A percentile compares a stretch with the other conserved stretches of the same genome.
Evolutionary conservation across 805 yeast species (phyloP).

Genomic region (Groenewaldozyma salmanticensis): DNA sequence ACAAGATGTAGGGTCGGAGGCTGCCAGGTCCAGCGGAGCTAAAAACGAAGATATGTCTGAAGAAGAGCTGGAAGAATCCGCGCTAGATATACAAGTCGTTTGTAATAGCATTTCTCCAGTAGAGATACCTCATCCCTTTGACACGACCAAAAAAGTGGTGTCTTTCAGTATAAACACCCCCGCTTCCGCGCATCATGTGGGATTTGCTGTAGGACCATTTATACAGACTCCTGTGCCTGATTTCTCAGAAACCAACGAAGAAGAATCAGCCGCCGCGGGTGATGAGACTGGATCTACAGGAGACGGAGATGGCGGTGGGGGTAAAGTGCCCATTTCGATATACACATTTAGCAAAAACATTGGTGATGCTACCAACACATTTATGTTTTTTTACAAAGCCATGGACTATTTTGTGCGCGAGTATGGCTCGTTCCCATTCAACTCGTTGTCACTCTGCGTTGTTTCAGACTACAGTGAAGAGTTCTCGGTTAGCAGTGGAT

Average conservation of each 20-base stretch:
- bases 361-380: slow-evolving; percentile 55
- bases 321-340: slow-evolving; percentile 45
- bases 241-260: slow-evolving; percentile 28
- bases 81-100: slow-evolving; percentile 31
- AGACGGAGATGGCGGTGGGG: slow-evolving; percentile 6
- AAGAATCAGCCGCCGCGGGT: slow-evolving; percentile 13
- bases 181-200: slow-evolving; percentile 86
- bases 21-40: slow-evolving; percentile 17
- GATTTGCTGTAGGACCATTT: slow-evolving; percentile 91
- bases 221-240: slow-evolving; percentile 49
- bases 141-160: slow-evolving; percentile 62
- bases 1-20: slow-evolving; percentile 5
- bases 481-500: slow-evolving; percentile 62
- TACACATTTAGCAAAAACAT: slow-evolving; percentile 55
- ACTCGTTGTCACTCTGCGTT: slow-evolving; percentile 69
- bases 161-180: slow-evolving; percentile 71
- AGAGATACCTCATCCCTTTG: slow-evolving; percentile 58
- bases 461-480: slow-evolving; percentile 45
- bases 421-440: slow-evolving; percentile 88
- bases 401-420: slow-evolving; percentile 77
- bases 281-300: slow-evolving; percentile 31
- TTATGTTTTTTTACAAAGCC: slow-evolving; percentile 66
- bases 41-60: slow-evolving; percentile 31
- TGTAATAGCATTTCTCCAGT: slow-evolving; percentile 38
- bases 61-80: slow-evolving; percentile 13